A percentile compares a stretch with the other conserved stretches of the same genome.
These are phyloP conservation scores for Parastagonospora avenae DNA, from an alignment of 2,329 filamentous ascomycete species.

Conservation along the genomic window DNA sequence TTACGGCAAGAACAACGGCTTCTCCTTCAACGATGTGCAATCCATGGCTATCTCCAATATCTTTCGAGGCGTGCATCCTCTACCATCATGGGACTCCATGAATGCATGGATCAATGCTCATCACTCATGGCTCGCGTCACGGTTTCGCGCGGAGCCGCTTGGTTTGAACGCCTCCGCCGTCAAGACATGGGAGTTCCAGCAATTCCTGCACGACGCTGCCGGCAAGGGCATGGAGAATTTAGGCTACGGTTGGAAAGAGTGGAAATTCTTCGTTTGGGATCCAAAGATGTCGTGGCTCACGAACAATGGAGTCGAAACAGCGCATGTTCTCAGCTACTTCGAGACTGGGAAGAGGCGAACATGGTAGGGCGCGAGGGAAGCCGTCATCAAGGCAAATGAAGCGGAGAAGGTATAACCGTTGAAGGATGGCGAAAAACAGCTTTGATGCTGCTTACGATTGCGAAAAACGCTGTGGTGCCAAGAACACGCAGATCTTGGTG, in stretches of 20 bases:
- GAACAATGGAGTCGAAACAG: slow-evolving; percentile 40
- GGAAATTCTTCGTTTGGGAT: slow-evolving; percentile 45
- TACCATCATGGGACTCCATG: slow-evolving; percentile 9
- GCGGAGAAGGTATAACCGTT: slow-evolving; percentile 14
- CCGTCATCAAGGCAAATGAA: slow-evolving; percentile 17
- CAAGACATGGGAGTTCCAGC: slow-evolving; percentile 24
- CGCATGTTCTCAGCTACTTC: slow-evolving; percentile 44
- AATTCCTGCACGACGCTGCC: slow-evolving; percentile 41
- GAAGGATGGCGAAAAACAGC: slow-evolving; percentile 6
- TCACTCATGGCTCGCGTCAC: slow-evolving; percentile 14
- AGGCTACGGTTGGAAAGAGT: slow-evolving; percentile 38
- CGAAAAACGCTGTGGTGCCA: too few relatives aligned
- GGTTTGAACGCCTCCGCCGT: slow-evolving; percentile 27
- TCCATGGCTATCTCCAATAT: slow-evolving; percentile 21
- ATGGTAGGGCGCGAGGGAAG: slow-evolving; percentile 19
- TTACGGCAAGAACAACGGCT: slow-evolving; percentile 23
- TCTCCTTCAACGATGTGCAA: slow-evolving; percentile 23
- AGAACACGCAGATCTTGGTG: too few relatives aligned
- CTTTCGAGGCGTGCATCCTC: slow-evolving; percentile 12
- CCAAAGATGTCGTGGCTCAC: slow-evolving; percentile 38
- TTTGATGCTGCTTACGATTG: not conserved
- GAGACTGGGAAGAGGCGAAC: slow-evolving; percentile 37
- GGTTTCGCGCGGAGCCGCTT: slow-evolving; percentile 10
- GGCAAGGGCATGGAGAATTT: slow-evolving; percentile 41
- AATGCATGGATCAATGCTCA: slow-evolving; percentile 11